phyloP scores from a whole-genome alignment of 192 early-diverging fungal genomes.

The Podila horticola region DNA sequence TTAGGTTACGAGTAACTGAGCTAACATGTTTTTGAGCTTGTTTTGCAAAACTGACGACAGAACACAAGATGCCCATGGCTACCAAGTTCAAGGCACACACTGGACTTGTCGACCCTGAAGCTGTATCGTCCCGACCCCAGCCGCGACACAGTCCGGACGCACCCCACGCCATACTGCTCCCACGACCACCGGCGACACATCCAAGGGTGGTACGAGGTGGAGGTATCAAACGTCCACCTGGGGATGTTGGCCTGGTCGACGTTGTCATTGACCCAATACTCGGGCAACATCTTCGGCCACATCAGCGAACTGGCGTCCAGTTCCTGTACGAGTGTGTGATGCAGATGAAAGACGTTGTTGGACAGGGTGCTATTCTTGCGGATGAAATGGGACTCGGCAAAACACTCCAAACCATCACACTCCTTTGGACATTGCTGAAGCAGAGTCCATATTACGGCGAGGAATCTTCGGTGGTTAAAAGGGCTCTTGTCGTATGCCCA shows the following conservation, averaged over 20 bases:
- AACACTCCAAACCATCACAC: slow-evolving; percentile 72
- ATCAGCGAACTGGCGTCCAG: slow-evolving; percentile 57
- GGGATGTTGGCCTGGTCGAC: slow-evolving; percentile 51
- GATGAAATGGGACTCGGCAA: slow-evolving; percentile 78
- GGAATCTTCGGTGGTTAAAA: slow-evolving; percentile 35
- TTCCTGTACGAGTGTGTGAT: slow-evolving; percentile 64
- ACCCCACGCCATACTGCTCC: slow-evolving; percentile 40
- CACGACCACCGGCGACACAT: slow-evolving; percentile 42
- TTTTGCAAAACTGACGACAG: neutral
- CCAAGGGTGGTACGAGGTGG: slow-evolving; percentile 31
- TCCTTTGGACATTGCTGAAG: slow-evolving; percentile 58
- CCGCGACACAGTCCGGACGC: slow-evolving; percentile 50
- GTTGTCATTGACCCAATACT: slow-evolving; percentile 63
- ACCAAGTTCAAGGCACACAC: slow-evolving; percentile 30
- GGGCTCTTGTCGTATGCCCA: slow-evolving; percentile 60
- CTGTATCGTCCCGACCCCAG: slow-evolving; percentile 5
- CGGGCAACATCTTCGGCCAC: slow-evolving; percentile 55
- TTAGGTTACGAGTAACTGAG: too few relatives aligned
- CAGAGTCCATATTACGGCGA: slow-evolving; percentile 57
- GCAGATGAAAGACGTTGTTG: slow-evolving; percentile 72
- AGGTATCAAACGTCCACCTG: slow-evolving; percentile 21
- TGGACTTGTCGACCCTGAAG: slow-evolving; percentile 1
- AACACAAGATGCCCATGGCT: neutral
- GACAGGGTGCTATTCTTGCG: slow-evolving; percentile 77
- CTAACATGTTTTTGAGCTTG: neutral